These are phyloP conservation scores for Aspergillus diversus DNA, from an alignment of 495 filamentous ascomycete species.

Conservation along the genomic window DNA sequence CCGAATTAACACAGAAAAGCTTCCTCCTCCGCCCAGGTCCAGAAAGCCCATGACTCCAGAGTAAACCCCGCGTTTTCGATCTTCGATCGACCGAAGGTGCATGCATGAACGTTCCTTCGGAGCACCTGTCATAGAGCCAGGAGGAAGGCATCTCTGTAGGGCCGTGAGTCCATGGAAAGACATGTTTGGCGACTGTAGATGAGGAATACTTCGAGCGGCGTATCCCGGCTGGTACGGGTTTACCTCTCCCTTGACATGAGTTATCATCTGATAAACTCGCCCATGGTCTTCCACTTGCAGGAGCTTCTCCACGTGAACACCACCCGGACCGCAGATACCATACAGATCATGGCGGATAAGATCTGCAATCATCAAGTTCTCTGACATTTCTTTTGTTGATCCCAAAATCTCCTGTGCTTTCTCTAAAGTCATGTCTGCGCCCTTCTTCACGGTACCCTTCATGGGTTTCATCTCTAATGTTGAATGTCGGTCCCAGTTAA, in stretches of 20 bases:
- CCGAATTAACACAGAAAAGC: slow-evolving; percentile 87
- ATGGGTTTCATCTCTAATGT: slow-evolving; percentile 70
- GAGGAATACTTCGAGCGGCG: slow-evolving; percentile 38
- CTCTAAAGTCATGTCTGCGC: slow-evolving; percentile 60
- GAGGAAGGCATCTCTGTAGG: slow-evolving; percentile 76
- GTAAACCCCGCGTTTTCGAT: slow-evolving; percentile 72
- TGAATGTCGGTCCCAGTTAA: slow-evolving; percentile 64
- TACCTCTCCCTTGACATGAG: slow-evolving; percentile 77
- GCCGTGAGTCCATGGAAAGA: slow-evolving; percentile 68
- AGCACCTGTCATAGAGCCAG: slow-evolving; percentile 94
- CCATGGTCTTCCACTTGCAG: slow-evolving; percentile 88
- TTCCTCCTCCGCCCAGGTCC: slow-evolving; percentile 80
- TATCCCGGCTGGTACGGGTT: slow-evolving; percentile 37
- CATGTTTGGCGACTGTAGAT: slow-evolving; percentile 43
- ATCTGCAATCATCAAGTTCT: slow-evolving; percentile 99
- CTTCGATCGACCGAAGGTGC: slow-evolving; percentile 72
- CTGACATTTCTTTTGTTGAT: slow-evolving; percentile 85
- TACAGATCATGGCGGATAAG: slow-evolving; percentile 91
- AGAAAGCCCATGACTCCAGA: slow-evolving; percentile 89
- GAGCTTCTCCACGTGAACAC: slow-evolving; percentile 67
- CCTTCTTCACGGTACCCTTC: slow-evolving; percentile 91
- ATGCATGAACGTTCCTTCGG: slow-evolving; percentile 90
- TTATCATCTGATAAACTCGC: slow-evolving; percentile 88
- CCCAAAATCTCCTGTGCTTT: slow-evolving; percentile 71
- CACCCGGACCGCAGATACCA: slow-evolving; percentile 71